Percentiles rank a stretch among this genome's conserved stretches.
phyloP scores from a whole-genome alignment of 148 eudicot species.

The Chenopodium suecicum region DNA sequence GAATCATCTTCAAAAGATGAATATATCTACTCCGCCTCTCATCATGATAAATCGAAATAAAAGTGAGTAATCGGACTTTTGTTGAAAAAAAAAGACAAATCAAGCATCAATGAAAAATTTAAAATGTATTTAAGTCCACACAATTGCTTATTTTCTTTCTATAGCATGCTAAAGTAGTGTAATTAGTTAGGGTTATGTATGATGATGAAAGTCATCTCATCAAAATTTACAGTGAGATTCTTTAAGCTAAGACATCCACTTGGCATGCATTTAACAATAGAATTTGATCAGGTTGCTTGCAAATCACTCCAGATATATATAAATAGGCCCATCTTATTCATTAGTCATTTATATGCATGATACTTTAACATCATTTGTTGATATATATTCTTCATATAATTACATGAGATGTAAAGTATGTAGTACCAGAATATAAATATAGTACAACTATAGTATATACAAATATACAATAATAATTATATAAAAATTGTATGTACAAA shows the following conservation, averaged over 20 bases:
- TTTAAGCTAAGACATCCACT: not conserved
- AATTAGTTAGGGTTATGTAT: not conserved
- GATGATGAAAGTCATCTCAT: slow-evolving; percentile 3
- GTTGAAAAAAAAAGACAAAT: too few relatives aligned
- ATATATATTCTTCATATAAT: slow-evolving; percentile 8
- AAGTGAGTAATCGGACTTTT: too few relatives aligned
- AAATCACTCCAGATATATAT: slow-evolving; percentile 10
- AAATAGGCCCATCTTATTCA: slow-evolving; percentile 4
- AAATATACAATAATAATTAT: not conserved
- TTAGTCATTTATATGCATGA: not conserved
- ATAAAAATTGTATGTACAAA: not conserved
- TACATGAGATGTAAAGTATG: slow-evolving; percentile 9
- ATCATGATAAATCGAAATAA: too few relatives aligned
- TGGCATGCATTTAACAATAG: not conserved
- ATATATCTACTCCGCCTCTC: too few relatives aligned
- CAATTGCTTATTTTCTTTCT: too few relatives aligned
- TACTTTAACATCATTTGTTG: slow-evolving; percentile 6
- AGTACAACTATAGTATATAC: too few relatives aligned
- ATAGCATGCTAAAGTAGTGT: not conserved
- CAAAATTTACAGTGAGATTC: not conserved
- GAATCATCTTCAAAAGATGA: too few relatives aligned
- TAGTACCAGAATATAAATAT: not conserved
- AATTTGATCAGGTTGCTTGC: slow-evolving; percentile 3
- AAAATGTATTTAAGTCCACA: too few relatives aligned
- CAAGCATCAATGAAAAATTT: too few relatives aligned